A percentile compares a stretch with the other conserved stretches of the same genome.
Conservation (phyloP, 805 yeast species). For the Vanderwaltozyma polyspora region DNA sequence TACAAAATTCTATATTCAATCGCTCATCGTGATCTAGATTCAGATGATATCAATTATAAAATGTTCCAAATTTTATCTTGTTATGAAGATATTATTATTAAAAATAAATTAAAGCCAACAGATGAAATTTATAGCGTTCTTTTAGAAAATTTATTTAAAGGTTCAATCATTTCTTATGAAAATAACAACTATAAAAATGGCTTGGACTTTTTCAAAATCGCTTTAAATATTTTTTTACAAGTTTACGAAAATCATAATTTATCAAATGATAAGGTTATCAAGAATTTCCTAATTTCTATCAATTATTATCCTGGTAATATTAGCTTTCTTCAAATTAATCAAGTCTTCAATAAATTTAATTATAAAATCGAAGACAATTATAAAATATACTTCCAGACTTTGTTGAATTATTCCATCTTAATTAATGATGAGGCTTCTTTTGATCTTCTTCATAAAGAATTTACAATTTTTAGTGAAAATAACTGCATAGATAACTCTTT, state of each 20-base stretch:
- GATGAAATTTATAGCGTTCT: conserved; percentile 42
- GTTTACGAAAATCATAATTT: conserved; percentile 33
- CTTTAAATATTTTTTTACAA: conserved; percentile 36
- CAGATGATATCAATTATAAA: conserved; percentile 45
- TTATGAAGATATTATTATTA: conserved; percentile 50
- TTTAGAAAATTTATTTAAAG: conserved; percentile 39
- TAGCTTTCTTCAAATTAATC: background rate
- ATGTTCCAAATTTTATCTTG: conserved; percentile 53
- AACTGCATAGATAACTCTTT: conserved; percentile 23
- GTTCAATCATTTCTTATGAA: conserved; percentile 33
- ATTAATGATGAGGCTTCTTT: conserved; percentile 31
- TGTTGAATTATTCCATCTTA: conserved; percentile 31
- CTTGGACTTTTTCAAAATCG: conserved; percentile 39
- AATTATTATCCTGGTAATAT: conserved; percentile 28
- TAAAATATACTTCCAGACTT: conserved; percentile 28
- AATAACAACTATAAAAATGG: conserved; percentile 30
- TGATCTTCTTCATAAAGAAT: conserved; percentile 31
- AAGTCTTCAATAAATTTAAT: background rate
- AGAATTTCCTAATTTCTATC: conserved; percentile 37
- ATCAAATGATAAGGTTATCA: conserved; percentile 31
- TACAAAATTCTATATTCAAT: conserved; percentile 47
- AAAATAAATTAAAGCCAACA: conserved; percentile 45
- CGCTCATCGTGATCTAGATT: conserved; percentile 37
- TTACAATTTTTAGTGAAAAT: conserved; percentile 14
- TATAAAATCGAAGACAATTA: conserved; percentile 1